These are phyloP conservation scores for Solanum arcanum DNA, from an alignment of 257 asterid species.

Conservation along the genomic window DNA sequence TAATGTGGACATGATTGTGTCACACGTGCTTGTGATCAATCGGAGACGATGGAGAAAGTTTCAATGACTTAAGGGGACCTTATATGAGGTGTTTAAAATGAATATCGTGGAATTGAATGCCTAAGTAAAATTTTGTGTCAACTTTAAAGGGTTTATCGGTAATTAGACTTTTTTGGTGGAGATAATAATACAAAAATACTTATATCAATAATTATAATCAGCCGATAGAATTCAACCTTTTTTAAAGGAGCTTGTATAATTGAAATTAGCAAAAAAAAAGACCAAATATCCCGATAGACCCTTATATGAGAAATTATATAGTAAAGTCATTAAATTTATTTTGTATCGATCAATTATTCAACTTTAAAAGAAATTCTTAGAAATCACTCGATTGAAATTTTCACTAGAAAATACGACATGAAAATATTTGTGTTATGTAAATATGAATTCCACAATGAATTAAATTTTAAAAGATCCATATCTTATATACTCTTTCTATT, in stretches of 20 bases:
- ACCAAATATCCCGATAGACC: background rate
- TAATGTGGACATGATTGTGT: background rate
- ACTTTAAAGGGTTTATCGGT: too few species aligned
- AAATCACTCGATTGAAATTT: background rate
- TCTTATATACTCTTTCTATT: too few species aligned
- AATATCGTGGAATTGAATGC: too few species aligned
- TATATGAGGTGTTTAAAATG: too few species aligned
- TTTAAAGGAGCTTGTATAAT: background rate
- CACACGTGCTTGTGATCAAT: background rate
- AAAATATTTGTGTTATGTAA: background rate
- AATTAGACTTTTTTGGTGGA: too few species aligned
- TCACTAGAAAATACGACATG: background rate
- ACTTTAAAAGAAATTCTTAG: background rate
- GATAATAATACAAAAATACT: too few species aligned
- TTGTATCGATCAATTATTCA: background rate
- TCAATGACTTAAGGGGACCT: background rate
- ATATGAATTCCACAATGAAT: background rate
- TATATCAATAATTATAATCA: too few species aligned
- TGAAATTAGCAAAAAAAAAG: too few species aligned
- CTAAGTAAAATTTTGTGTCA: too few species aligned
- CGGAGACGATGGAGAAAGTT: background rate
- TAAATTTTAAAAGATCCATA: background rate
- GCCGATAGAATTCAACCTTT: background rate
- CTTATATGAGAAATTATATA: too few species aligned
- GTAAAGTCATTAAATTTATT: background rate